A percentile compares a stretch with the other conserved stretches of the same genome.
These are phyloP conservation scores for Jamesozyma spencerorum DNA, from an alignment of 805 yeast species.

Conservation along the genomic window DNA sequence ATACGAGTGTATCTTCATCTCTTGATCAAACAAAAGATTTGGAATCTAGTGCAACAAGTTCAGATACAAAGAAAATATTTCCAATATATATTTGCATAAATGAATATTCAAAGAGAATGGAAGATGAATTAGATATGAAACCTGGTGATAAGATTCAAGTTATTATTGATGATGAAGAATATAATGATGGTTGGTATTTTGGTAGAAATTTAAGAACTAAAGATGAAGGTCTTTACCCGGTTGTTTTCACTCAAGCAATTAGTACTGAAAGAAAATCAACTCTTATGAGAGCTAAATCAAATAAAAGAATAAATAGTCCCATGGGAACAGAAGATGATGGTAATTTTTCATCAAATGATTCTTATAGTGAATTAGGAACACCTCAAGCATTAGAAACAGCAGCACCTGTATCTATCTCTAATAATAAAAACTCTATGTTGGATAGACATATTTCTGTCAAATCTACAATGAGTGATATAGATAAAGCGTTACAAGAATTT, in stretches of 20 bases:
- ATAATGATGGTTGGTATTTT: slow-evolving; percentile 95
- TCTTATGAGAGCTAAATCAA: slow-evolving; percentile 48
- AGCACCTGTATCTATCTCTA: slow-evolving; percentile 8
- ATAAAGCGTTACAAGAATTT: slow-evolving; percentile 60
- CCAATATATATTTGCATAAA: slow-evolving; percentile 56
- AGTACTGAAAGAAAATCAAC: slow-evolving; percentile 34
- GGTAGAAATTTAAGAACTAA: slow-evolving; percentile 68
- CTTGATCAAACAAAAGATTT: slow-evolving; percentile 3
- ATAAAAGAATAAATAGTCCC: slow-evolving; percentile 37
- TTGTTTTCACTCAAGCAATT: slow-evolving; percentile 64
- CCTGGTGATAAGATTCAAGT: slow-evolving; percentile 85
- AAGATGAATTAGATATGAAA: slow-evolving; percentile 74
- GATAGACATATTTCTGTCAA: slow-evolving; percentile 36
- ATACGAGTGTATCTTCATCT: slow-evolving; percentile 1
- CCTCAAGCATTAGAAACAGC: slow-evolving; percentile 24
- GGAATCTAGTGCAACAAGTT: slow-evolving; percentile 1
- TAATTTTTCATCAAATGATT: slow-evolving; percentile 4
- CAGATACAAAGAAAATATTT: slow-evolving; percentile 7
- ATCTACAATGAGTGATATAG: slow-evolving; percentile 60
- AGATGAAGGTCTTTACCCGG: slow-evolving; percentile 83
- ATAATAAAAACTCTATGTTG: slow-evolving; percentile 1
- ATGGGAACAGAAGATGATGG: slow-evolving; percentile 5
- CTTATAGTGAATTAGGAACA: slow-evolving; percentile 20
- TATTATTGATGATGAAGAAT: slow-evolving; percentile 85
- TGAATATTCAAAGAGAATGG: slow-evolving; percentile 77